A percentile compares a stretch with the other conserved stretches of the same genome.
Conservation (phyloP, 306 rosid genomes). For the Malus sylvestris region DNA sequence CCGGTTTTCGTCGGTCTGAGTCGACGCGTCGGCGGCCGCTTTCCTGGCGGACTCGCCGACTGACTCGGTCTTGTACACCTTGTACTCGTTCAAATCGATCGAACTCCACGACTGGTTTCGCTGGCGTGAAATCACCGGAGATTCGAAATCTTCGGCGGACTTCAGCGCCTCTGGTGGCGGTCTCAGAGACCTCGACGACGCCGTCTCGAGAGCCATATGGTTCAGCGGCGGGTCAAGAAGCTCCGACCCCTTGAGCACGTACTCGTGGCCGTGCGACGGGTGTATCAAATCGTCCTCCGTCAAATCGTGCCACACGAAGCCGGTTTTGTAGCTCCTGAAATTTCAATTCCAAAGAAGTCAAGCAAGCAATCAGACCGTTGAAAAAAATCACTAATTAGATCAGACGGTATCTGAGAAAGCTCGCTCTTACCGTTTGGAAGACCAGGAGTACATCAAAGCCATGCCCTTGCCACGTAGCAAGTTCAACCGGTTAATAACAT, state of each 20-base stretch:
- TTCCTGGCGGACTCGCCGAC: slow-evolving; percentile 57
- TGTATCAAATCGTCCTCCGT: slow-evolving; percentile 81
- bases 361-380: background rate
- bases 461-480: slow-evolving; percentile 76
- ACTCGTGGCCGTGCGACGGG: slow-evolving; percentile 85
- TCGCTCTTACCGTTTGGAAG: slow-evolving; percentile 66
- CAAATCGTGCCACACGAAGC: slow-evolving; percentile 95
- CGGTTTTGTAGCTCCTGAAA: slow-evolving; percentile 75
- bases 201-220: slow-evolving; percentile 22
- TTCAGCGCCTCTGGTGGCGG: slow-evolving; percentile 45
- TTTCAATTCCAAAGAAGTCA: background rate
- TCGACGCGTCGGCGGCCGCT: slow-evolving; percentile 75
- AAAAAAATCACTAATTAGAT: background rate
- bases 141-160: slow-evolving; percentile 46
- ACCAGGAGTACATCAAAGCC: slow-evolving; percentile 85
- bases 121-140: slow-evolving; percentile 43
- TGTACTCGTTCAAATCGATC: slow-evolving; percentile 73
- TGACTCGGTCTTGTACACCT: slow-evolving; percentile 77
- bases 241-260: slow-evolving; percentile 91
- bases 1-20: slow-evolving; percentile 87
- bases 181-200: slow-evolving; percentile 46
- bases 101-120: slow-evolving; percentile 93
- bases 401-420: background rate
- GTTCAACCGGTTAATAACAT: slow-evolving; percentile 69
- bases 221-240: slow-evolving; percentile 37